A percentile compares a stretch with the other conserved stretches of the same genome.
Conservation (phyloP, 805 yeast genomes). For the Candida taoyuanica region DNA sequence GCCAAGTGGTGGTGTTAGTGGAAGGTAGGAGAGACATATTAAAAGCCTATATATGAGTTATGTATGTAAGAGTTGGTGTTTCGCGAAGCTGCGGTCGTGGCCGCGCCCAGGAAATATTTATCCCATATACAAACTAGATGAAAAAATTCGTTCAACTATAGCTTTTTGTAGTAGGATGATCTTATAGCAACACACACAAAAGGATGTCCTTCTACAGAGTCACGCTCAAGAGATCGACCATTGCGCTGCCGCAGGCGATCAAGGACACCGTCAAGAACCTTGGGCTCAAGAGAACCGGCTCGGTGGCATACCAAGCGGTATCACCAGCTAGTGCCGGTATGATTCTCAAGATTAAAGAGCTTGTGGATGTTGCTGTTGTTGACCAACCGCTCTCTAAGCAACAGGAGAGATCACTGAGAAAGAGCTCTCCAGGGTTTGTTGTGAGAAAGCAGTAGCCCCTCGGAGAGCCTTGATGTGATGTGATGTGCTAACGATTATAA, state of each 20-base stretch:
- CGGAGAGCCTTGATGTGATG: neutral
- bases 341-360: constrained; percentile 76
- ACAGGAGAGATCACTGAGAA: constrained; percentile 52
- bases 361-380: constrained; percentile 75
- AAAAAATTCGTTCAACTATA: neutral
- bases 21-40: no score
- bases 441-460: constrained; percentile 31
- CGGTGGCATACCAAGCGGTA: constrained; percentile 65
- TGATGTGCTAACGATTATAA: neutral
- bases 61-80: no score
- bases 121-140: neutral
- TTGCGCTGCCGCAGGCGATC: constrained; percentile 72
- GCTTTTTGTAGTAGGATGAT: neutral
- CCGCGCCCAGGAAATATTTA: no score
- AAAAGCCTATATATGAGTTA: no score
- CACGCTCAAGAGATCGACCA: constrained; percentile 74
- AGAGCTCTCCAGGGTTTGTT: constrained; percentile 56
- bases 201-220: constrained; percentile 52
- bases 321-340: constrained; percentile 82
- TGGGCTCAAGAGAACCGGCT: constrained; percentile 74
- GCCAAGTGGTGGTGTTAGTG: no score
- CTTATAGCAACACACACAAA: neutral
- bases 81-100: no score
- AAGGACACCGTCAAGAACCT: constrained; percentile 63
- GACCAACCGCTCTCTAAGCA: constrained; percentile 45